Evolutionary conservation across 352 stramenopile species (phyloP), one percentile per base, ranked within the genome.

Genomic region (Peronospora farinosa): DNA sequence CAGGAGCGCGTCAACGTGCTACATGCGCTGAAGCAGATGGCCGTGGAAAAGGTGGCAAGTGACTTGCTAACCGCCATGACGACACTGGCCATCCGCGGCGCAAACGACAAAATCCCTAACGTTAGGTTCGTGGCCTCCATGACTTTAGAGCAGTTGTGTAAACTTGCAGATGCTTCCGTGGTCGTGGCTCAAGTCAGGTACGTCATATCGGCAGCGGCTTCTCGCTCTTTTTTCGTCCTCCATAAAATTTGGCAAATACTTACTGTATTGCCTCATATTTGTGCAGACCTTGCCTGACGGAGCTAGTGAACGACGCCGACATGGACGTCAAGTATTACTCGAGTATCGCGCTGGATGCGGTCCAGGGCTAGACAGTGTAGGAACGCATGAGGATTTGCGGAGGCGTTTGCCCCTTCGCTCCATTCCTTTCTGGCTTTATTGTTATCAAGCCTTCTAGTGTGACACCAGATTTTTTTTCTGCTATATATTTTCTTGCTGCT

Each of bases 241-340:
- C 4, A 23, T 23, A 23, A 23, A n/a, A n/a, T n/a, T 1, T 21
- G 19, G 19, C 3, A 21, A 3, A 27, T 7, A 27, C 5, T 27
- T 27, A 27, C 5, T 27, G 23, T 27, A 27, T 27, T 4, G 23
- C 23, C 23, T 27, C 37, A 40, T 42, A 5, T 27, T 50, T 52
- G 15, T 44, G 16, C 47, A 88, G 80, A 74, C 74, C 81, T 42
- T 89, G 81, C 56, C 65, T 92, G 43, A 70, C 73, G 43, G 74
- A 88, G 40, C 60, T 92, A 43, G 72, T 80, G 54, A 86, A 79
- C 68, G 81, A 92, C 60, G 68, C 65, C 41, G 81, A 92, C 61
- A 75, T 74, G 40, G 81, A 92, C 62, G 81, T 92, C 56, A 92
- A 92, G 74, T 92, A 86, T 71, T 92, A 85, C 67, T 83, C 81